Conservation (phyloP, 495 filamentous ascomycete genomes). For the Evansstolkia leycettana region DNA sequence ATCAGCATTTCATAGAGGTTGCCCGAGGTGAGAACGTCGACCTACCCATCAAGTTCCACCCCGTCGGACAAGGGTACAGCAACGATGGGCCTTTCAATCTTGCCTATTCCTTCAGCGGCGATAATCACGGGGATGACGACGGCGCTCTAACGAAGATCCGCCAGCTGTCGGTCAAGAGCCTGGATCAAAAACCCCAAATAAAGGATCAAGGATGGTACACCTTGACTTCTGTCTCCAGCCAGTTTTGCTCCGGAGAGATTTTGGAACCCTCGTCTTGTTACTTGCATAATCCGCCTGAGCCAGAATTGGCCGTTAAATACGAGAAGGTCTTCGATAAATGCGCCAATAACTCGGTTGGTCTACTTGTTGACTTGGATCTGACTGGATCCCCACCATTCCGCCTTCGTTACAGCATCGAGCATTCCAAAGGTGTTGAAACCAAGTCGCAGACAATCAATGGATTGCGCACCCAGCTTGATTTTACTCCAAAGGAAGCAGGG, state of each 20-base stretch:
- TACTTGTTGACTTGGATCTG: constrained; percentile 75
- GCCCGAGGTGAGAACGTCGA: constrained; percentile 55
- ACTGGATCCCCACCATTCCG: constrained; percentile 83
- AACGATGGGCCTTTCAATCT: constrained; percentile 31
- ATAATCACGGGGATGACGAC: constrained; percentile 50
- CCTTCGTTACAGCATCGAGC: constrained; percentile 57
- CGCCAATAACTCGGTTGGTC: constrained; percentile 80
- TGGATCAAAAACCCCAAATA: constrained; percentile 38
- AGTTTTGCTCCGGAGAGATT: constrained; percentile 76
- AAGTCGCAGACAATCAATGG: constrained; percentile 43
- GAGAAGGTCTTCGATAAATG: constrained; percentile 89
- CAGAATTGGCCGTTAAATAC: constrained; percentile 54
- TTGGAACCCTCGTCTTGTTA: constrained; percentile 86
- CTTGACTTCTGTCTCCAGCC: constrained; percentile 61
- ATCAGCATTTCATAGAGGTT: constrained; percentile 66
- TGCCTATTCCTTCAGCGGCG: constrained; percentile 46
- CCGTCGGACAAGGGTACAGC: constrained; percentile 40
- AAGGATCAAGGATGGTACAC: constrained; percentile 76
- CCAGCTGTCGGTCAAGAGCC: constrained; percentile 17
- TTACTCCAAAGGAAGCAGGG: constrained; percentile 72
- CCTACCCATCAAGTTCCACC: constrained; percentile 62
- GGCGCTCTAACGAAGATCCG: constrained; percentile 39
- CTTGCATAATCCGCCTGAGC: constrained; percentile 81
- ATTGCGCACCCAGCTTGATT: constrained; percentile 65
- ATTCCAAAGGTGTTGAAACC: constrained; percentile 40